Base-by-base conservation (phyloP, 2,329 filamentous ascomycete species). In the Hymenoscyphus albidus region DNA sequence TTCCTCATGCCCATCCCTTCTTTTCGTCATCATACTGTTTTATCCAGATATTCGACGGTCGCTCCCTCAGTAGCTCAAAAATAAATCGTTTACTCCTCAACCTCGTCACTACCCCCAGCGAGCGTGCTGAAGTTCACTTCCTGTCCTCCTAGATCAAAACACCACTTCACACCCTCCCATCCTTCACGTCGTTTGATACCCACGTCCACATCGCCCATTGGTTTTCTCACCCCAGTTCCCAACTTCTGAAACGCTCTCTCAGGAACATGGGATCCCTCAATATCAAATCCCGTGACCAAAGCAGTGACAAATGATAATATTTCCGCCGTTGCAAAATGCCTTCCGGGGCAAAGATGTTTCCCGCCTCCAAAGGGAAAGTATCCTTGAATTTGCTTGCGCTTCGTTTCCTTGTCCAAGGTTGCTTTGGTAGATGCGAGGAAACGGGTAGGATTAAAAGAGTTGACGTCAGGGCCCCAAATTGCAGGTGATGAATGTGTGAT, bases 381-480 rank as follows among this genome's bases (percentile, higher is more conserved):
- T n/a, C 64, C 69, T 40, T 72, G 69, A n/a, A 64, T 59, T 58
- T 70, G 69, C 31, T 62, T 62, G n/a, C 67, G 63, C 5, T 62
- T 65, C 6, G 62, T 65, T 5, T 67, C 63, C 61, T 68, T 70
- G 6, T 48, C 67, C 62, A 67, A 62, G 44, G 56, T 60, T 62
- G 63, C 63, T 59, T 69, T 69, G 5, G 62, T 68, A 10, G 18
- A 67, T 63, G 68, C 62, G 0, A 79, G 65, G 69, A 82, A 83
- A 10, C 80, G 78, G 6, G 68, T 51, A 0, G 80, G 75, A 42
- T 81, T 78, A 70, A 83, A 83, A 1, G 65, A 59, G 1, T 68
- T 67, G 1, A 74, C 78, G 44, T 81, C 77, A 1, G 75, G 68
- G 3, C 81, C 81, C 81, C 80, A 83, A 61, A 82, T 76, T 0